These are phyloP conservation scores for Erodium chrysanthum DNA, from an alignment of 441 rosid species.

Conservation along the genomic window DNA sequence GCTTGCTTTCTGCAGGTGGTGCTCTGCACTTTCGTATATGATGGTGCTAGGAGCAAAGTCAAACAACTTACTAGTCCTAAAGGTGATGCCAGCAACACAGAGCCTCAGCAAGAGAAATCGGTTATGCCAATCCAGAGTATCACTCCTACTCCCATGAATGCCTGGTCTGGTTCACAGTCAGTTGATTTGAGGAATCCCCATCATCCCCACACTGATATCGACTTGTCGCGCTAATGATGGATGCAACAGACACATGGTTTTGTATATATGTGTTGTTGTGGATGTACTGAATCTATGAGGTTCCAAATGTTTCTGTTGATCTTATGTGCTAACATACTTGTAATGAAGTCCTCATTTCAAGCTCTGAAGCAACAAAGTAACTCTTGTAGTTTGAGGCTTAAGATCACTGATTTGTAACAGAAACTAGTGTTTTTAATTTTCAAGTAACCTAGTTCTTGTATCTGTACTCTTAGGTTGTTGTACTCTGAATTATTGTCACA, in stretches of 20 bases:
- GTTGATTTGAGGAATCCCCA: conserved; percentile 12
- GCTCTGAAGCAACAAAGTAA: not conserved
- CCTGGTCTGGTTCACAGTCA: conserved; percentile 32
- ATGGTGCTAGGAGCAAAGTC: conserved; percentile 49
- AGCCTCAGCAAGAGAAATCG: conserved; percentile 17
- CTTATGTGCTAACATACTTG: not conserved
- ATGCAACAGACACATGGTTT: not conserved
- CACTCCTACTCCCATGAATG: conserved; percentile 35
- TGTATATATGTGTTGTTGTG: not conserved
- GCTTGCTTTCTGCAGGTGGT: conserved; percentile 52
- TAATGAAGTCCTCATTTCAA: not conserved
- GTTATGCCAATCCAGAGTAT: conserved; percentile 28
- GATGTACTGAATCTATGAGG: too few species aligned
- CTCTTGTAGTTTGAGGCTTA: not conserved
- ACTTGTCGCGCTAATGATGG: not conserved
- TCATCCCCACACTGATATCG: conserved; percentile 4
- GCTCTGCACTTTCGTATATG: conserved; percentile 78
- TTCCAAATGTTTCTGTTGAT: not conserved
- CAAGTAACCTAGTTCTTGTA: not conserved
- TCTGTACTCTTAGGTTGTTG: not conserved
- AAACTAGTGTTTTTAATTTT: not conserved
- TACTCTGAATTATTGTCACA: not conserved
- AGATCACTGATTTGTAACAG: not conserved
- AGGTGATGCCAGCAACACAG: conserved; percentile 31
- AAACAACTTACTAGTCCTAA: conserved; percentile 39